These are phyloP conservation scores for Scheffersomyces quercinus DNA, from an alignment of 1,139 yeast species.

Conservation along the genomic window DNA sequence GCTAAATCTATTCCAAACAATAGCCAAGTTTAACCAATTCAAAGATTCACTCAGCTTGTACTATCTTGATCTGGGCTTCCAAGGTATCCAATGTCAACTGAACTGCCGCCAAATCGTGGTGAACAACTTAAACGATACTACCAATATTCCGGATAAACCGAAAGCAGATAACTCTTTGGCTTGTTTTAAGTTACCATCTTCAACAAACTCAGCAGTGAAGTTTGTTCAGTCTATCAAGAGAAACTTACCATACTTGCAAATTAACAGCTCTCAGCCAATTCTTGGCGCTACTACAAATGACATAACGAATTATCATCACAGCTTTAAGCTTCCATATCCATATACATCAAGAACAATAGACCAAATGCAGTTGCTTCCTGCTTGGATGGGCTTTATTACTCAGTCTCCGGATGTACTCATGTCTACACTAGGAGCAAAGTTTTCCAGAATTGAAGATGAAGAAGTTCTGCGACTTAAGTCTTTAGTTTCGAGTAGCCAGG, in stretches of 20 bases:
- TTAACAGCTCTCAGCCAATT: no score
- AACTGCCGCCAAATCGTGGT: slow-evolving; percentile 2
- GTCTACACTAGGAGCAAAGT: slow-evolving; percentile 36
- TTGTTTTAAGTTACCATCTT: slow-evolving; percentile 23
- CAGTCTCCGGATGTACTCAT: slow-evolving; percentile 27
- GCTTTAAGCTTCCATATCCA: slow-evolving; percentile 36
- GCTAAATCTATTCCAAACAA: slow-evolving; percentile 41
- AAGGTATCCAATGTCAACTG: slow-evolving; percentile 2
- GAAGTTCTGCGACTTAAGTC: slow-evolving; percentile 51
- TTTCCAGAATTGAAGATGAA: slow-evolving; percentile 48
- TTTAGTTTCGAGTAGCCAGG: slow-evolving; percentile 8
- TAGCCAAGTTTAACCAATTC: slow-evolving; percentile 36
- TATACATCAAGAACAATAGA: slow-evolving; percentile 15
- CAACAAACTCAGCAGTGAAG: slow-evolving; percentile 19
- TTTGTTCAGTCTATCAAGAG: slow-evolving; percentile 24
- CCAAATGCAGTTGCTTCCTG: slow-evolving; percentile 35
- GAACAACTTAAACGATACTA: slow-evolving; percentile 4
- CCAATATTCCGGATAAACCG: slow-evolving; percentile 10
- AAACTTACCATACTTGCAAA: slow-evolving; percentile 8
- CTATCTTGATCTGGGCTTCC: slow-evolving; percentile 42
- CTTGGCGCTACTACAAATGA: slow-evolving; percentile 4
- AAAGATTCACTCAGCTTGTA: slow-evolving; percentile 26
- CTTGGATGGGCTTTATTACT: slow-evolving; percentile 46
- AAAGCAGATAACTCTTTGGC: no score
- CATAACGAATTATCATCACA: slow-evolving; percentile 29